These are phyloP conservation scores for Coniochaeta sp. DNA, from an alignment of 2,329 filamentous ascomycete species.

Conservation along the genomic window DNA sequence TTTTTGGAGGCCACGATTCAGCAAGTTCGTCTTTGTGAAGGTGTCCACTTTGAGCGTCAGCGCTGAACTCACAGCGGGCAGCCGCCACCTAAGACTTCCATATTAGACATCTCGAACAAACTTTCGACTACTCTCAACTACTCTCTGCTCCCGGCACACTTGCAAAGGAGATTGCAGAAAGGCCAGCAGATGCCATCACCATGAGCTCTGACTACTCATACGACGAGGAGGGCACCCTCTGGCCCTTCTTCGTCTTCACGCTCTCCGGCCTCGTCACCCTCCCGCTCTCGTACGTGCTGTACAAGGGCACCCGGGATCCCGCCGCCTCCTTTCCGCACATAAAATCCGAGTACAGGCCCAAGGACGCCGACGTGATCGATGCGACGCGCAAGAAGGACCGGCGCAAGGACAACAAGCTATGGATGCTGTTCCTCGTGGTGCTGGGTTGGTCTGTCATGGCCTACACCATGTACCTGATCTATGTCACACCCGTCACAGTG, in stretches of 20 bases:
- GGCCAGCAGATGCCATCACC: conserved; percentile 24
- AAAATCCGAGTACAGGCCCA: conserved; percentile 70
- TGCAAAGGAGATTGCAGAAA: not conserved
- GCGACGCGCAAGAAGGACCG: conserved; percentile 78
- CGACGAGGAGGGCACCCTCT: conserved; percentile 97
- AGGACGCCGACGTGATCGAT: conserved; percentile 78
- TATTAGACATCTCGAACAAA: not conserved
- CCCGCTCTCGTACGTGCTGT: conserved; percentile 81
- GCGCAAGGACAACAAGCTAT: conserved; percentile 81
- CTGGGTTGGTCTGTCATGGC: conserved; percentile 77
- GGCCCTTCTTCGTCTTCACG: conserved; percentile 97
- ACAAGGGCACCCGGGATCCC: conserved; percentile 69
- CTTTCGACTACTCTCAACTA: not conserved
- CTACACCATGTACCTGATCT: conserved; percentile 87
- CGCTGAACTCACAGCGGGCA: not conserved
- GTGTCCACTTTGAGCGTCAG: not conserved
- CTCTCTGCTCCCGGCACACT: not conserved
- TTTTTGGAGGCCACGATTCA: conserved; percentile 4
- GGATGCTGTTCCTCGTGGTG: conserved; percentile 70
- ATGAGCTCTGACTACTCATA: conserved; percentile 98
- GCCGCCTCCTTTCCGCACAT: conserved; percentile 78
- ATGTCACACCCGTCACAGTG: conserved; percentile 63
- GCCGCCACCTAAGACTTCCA: not conserved
- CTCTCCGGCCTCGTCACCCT: conserved; percentile 81
- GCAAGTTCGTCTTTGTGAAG: conserved; percentile 1